Conservation (phyloP, 2,329 filamentous ascomycete genomes). For the Gyromitra esculenta region DNA sequence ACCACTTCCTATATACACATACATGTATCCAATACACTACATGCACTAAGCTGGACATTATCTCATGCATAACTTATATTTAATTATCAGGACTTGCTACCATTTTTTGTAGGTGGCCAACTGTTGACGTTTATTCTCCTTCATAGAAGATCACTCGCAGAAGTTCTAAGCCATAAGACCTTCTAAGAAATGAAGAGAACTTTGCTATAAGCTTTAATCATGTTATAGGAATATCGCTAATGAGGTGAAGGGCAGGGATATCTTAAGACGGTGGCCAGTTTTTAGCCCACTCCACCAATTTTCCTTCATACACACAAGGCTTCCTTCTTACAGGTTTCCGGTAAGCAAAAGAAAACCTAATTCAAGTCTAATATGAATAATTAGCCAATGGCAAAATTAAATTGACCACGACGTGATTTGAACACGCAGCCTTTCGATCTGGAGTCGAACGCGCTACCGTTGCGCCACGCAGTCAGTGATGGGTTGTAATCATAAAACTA, state of each 20-base stretch:
- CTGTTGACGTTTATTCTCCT: not conserved
- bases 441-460: slow-evolving; percentile 58
- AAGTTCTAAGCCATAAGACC: not conserved
- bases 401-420: slow-evolving; percentile 57
- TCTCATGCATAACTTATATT: not conserved
- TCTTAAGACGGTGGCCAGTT: not conserved
- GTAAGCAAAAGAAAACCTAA: not conserved
- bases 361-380: not conserved
- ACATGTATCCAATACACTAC: too few relatives aligned
- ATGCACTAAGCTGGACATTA: not conserved
- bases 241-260: not conserved
- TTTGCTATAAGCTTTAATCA: not conserved
- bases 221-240: not conserved
- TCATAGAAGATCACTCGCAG: not conserved
- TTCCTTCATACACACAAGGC: not conserved
- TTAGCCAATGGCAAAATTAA: not conserved
- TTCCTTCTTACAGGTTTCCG: not conserved
- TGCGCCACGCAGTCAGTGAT: slow-evolving; percentile 55
- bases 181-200: not conserved
- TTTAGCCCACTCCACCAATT: not conserved
- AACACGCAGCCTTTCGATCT: slow-evolving; percentile 58
- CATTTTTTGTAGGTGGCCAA: not conserved
- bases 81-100: not conserved
- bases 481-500: not conserved
- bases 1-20: too few relatives aligned